Evolutionary conservation across 768 basidiomycete genomes (phyloP).

Genomic region (Leccinum incarnatum): DNA sequence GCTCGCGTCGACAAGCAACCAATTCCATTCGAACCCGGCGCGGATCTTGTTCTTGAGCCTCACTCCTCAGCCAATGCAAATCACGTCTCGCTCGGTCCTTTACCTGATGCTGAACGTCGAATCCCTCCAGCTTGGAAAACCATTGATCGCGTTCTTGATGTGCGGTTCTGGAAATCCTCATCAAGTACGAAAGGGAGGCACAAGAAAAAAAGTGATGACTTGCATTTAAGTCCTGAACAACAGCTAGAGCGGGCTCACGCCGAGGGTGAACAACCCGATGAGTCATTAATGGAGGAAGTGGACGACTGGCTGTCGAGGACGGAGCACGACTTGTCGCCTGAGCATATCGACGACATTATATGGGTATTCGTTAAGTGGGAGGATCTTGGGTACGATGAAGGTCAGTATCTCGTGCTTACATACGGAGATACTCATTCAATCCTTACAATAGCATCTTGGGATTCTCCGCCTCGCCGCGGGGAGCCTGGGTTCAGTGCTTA

Average conservation of each 20-base stretch:
- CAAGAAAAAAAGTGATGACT: conserved; percentile 28
- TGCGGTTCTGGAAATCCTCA: conserved; percentile 58
- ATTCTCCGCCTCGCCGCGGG: conserved; percentile 69
- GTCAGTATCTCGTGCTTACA: conserved; percentile 39
- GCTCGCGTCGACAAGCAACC: conserved; percentile 20
- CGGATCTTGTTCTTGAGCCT: conserved; percentile 35
- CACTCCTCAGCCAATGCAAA: conserved; percentile 31
- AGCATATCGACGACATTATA: conserved; percentile 59
- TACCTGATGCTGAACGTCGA: conserved; percentile 66
- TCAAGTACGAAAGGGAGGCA: conserved; percentile 11
- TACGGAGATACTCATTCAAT: background rate
- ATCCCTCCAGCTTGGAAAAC: conserved; percentile 85
- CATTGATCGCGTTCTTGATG: conserved; percentile 87
- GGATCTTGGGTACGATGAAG: conserved; percentile 89
- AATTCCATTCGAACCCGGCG: conserved; percentile 41
- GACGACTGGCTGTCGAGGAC: conserved; percentile 48
- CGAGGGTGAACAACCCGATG: conserved; percentile 63
- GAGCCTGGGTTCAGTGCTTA: conserved; percentile 65
- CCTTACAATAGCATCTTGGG: conserved; percentile 74
- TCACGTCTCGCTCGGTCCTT: conserved; percentile 34
- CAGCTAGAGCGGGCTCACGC: conserved; percentile 42
- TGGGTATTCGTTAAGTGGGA: conserved; percentile 94
- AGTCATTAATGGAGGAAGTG: conserved; percentile 52
- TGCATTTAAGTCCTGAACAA: conserved; percentile 18
- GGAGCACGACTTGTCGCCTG: conserved; percentile 41